Evolutionary conservation across 192 early-diverging fungal genomes (phyloP), one percentile per base, ranked within the genome.

Genomic region (Powellomyces hirtus): DNA sequence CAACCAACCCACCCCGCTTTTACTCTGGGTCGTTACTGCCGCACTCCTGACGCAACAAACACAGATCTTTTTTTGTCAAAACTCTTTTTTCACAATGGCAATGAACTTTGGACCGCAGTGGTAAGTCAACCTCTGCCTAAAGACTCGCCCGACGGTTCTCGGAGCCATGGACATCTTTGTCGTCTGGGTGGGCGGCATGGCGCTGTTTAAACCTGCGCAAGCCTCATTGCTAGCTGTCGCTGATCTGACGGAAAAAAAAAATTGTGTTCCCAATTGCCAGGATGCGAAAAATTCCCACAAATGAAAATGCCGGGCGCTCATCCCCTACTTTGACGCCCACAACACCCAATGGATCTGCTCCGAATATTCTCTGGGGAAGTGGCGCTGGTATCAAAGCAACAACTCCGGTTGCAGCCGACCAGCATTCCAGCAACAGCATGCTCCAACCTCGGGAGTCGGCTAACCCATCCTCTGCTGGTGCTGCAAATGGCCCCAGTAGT

Each of bases 61-160:
- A n/a, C n/a, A n/a, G n/a, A n/a, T n/a, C n/a, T n/a, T n/a, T n/a
- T n/a, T n/a, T n/a, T n/a, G n/a, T n/a, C n/a, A n/a, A n/a, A n/a
- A n/a, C n/a, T n/a, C n/a, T n/a, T n/a, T 49, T 56, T 10, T 59
- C 33, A 36, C 33, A 72, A 72, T 72, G 70, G 70, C 70, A 37
- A 72, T 72, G 70, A 72, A 72, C 62, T 72, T 72, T 44, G 70
- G 70, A 29, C 70, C 70, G 29, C 70, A 72, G 38, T 72, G 70
- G 70, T 72, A 36, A 55, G 70, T 64, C 24, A 8, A 8, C 26
- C 51, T 24, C n/a, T 53, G 24, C 8, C 10, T 53, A 8, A 53
- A 24, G 11, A 10, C 51, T 52, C 24, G 51, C 18, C 8, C 51
- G 10, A 8, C 16, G n/a, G 46, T 24, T 49, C 46, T 49, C n/a